A percentile compares a stretch with the other conserved stretches of the same genome.
phyloP scores from a whole-genome alignment of 1,284 basidiomycete genomes.

The Vanrija sp. region DNA sequence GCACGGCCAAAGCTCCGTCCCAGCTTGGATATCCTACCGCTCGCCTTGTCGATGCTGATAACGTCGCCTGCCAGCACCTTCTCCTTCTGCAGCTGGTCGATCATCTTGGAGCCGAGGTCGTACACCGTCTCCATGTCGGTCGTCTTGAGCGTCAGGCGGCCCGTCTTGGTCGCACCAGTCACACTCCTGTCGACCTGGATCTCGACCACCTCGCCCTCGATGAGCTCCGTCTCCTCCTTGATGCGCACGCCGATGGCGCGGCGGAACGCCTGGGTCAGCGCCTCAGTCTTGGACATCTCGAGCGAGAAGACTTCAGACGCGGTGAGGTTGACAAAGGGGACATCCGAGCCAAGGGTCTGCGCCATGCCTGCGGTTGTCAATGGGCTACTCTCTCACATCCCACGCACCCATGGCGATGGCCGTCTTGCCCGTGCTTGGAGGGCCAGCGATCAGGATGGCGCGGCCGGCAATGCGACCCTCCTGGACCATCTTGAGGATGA shows the following conservation, averaged over 20 bases:
- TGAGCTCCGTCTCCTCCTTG: slow-evolving; percentile 95
- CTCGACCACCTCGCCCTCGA: slow-evolving; percentile 97
- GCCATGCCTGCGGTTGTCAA: slow-evolving; percentile 75
- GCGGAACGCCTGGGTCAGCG: slow-evolving; percentile 91
- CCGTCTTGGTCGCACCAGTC: slow-evolving; percentile 96
- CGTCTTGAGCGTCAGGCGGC: slow-evolving; percentile 95
- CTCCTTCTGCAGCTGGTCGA: slow-evolving; percentile 92
- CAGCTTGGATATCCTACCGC: slow-evolving; percentile 94
- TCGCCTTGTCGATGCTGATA: slow-evolving; percentile 93
- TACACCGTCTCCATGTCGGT: slow-evolving; percentile 99
- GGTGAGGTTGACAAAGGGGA: slow-evolving; percentile 96
- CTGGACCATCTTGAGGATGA: slow-evolving; percentile 97
- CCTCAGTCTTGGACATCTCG: slow-evolving; percentile 97
- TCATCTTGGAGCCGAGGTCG: slow-evolving; percentile 98
- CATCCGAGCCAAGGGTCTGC: slow-evolving; percentile 85
- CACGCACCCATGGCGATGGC: slow-evolving; percentile 85
- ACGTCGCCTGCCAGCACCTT: slow-evolving; percentile 96
- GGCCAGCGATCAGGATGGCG: slow-evolving; percentile 92
- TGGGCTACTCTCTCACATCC: neutral
- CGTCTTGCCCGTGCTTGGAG: slow-evolving; percentile 94
- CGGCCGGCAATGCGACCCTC: slow-evolving; percentile 91
- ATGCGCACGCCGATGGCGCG: slow-evolving; percentile 94
- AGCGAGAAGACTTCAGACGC: slow-evolving; percentile 96
- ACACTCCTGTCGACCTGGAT: slow-evolving; percentile 96
- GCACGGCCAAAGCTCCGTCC: slow-evolving; percentile 93